These are phyloP conservation scores for Daedaleopsis sinensis DNA, from an alignment of 768 basidiomycete species.

Conservation along the genomic window DNA sequence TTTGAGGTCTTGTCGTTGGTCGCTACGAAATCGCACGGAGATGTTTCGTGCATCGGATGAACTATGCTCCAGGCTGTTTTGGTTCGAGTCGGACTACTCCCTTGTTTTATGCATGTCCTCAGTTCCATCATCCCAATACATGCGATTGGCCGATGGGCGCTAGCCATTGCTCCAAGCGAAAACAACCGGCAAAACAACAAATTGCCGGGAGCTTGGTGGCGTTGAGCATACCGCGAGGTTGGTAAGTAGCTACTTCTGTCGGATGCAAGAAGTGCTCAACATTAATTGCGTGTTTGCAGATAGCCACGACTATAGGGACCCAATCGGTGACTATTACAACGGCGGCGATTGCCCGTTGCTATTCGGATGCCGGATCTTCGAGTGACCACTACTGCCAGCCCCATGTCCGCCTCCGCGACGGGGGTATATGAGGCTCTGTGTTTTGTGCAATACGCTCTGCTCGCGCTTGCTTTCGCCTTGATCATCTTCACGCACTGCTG, in stretches of 20 bases:
- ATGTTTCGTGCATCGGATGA: too few relatives aligned
- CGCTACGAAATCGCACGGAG: not conserved
- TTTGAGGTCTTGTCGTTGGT: constrained; percentile 1
- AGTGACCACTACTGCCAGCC: too few relatives aligned
- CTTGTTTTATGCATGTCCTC: too few relatives aligned
- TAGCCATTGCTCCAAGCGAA: too few relatives aligned
- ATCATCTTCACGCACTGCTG: not conserved
- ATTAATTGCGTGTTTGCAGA: too few relatives aligned
- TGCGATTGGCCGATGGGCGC: too few relatives aligned
- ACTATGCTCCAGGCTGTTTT: too few relatives aligned
- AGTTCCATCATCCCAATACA: too few relatives aligned
- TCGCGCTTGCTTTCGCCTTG: not conserved
- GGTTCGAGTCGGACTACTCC: too few relatives aligned
- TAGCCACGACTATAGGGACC: too few relatives aligned
- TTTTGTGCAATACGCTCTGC: not conserved
- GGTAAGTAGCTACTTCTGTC: not conserved
- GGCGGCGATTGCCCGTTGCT: not conserved
- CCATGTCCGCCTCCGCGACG: not conserved
- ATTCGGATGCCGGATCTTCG: not conserved
- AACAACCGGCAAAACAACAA: not conserved
- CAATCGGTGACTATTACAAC: too few relatives aligned
- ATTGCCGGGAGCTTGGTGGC: not conserved
- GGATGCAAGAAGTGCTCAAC: too few relatives aligned
- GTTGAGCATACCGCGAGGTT: not conserved
- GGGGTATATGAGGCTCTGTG: not conserved